phyloP scores from a whole-genome alignment of 345 rosid genomes.

The Hibiscus syriacus region DNA sequence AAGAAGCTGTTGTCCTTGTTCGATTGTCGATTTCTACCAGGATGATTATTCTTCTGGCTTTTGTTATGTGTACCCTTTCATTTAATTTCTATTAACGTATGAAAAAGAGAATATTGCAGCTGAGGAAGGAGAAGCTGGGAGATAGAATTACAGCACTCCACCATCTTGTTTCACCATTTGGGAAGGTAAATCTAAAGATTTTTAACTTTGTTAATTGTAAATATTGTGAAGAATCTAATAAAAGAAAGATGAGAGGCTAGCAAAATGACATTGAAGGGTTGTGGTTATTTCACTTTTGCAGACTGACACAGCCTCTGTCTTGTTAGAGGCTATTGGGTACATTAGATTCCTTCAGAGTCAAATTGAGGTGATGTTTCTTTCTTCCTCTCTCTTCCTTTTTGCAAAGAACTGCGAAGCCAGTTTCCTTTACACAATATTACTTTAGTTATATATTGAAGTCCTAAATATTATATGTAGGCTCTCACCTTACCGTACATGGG shows the following conservation, averaged over 20 bases:
- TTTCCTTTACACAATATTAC: not conserved
- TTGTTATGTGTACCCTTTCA: not conserved
- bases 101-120: slow-evolving; percentile 28
- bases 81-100: slow-evolving; percentile 3
- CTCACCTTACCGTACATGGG: slow-evolving; percentile 95
- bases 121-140: slow-evolving; percentile 84
- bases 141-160: slow-evolving; percentile 86
- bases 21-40: too few species aligned
- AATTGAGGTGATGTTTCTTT: slow-evolving; percentile 66
- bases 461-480: slow-evolving; percentile 48
- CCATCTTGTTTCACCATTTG: slow-evolving; percentile 96
- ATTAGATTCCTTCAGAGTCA: slow-evolving; percentile 99
- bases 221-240: not conserved
- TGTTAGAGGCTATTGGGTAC: slow-evolving; percentile 98
- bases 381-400: slow-evolving; percentile 5
- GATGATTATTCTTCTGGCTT: too few species aligned
- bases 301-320: slow-evolving; percentile 99
- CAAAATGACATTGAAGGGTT: slow-evolving; percentile 32
- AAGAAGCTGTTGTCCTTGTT: too few species aligned
- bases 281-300: slow-evolving; percentile 53
- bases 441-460: slow-evolving; percentile 1
- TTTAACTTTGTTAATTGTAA: not conserved
- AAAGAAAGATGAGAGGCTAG: not conserved
- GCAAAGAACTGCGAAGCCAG: slow-evolving; percentile 22
- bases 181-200: slow-evolving; percentile 48